Evolutionary conservation across 805 yeast species (phyloP), one percentile per base, ranked within the genome.

Genomic region (Candida chilensis): DNA sequence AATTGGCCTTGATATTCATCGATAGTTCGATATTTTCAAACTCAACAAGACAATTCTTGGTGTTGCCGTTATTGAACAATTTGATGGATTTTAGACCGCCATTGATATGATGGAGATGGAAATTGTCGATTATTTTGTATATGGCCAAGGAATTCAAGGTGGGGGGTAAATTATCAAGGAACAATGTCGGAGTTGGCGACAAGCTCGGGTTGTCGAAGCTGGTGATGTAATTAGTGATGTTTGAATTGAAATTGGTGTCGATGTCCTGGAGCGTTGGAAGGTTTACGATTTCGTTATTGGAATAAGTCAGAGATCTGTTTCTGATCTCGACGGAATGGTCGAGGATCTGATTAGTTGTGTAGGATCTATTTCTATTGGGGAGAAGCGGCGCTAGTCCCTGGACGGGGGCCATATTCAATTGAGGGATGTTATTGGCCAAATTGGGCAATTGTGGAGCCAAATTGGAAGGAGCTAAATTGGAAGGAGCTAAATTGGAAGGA

Each of bases 131-230:
- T 11, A 22, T n/a, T 6, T n/a, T 22, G 40, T 38, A 35, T 35
- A 63, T 47, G 36, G 50, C 59, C 37, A 52, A 45, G 10, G 75
- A 57, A 31, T 80, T 77, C 35, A 83, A 53, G 4, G 86, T 67
- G 26, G 75, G 66, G 9, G 96, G 96, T 30, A 90, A 66, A 46
- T 88, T 86, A 27, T 87, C 83, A 32, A 92, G 63, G 39, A 88
- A 66, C 27, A 90, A 62, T 9, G 85, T 76, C 40, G 80, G 74
- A 1, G 95, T 77, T 12, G 94, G 94, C 12, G 82, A 76, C 40
- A 85, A 48, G 27, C 74, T 60, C 3, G 83, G 67, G 45, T n/a
- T 22, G 30, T 7, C 16, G 34, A 14, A 32, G 33, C 30, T 32
- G 34, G 36, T 22, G 17, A 30, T 31, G 14, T 33, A 20, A 18